Conservation (phyloP, 2,329 filamentous ascomycete genomes). For the Aspergillus melleus region DNA sequence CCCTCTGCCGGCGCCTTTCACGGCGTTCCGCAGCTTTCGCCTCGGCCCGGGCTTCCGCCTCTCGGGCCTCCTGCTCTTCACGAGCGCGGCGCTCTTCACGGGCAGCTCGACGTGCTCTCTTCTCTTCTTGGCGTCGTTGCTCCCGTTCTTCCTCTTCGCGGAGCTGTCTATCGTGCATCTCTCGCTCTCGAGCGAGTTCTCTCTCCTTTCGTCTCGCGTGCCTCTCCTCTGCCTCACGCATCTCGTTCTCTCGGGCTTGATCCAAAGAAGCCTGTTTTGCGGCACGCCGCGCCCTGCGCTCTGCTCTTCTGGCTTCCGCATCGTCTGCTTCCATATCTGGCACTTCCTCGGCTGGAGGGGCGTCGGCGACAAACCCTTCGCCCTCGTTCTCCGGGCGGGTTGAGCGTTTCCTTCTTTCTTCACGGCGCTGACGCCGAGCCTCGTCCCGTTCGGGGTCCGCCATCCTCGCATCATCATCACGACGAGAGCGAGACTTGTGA, state of each 20-base stretch:
- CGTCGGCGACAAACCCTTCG: conserved; percentile 49
- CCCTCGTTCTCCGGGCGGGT: conserved; percentile 50
- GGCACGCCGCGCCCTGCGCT: conserved; percentile 58
- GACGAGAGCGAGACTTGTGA: conserved; percentile 37
- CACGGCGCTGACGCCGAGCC: conserved; percentile 33
- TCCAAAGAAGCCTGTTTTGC: conserved; percentile 39
- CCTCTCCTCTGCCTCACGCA: conserved; percentile 38
- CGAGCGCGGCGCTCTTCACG: conserved; percentile 34
- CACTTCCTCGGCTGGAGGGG: conserved; percentile 36
- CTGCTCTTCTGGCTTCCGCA: conserved; percentile 63
- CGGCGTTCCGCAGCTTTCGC: conserved; percentile 42
- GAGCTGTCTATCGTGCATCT: conserved; percentile 38
- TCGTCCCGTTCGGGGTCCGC: conserved; percentile 41
- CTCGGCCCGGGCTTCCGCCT: conserved; percentile 54
- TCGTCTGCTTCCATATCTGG: conserved; percentile 46
- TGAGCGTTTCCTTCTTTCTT: conserved; percentile 40
- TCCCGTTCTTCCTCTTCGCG: conserved; percentile 42
- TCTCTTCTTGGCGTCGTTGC: conserved; percentile 33
- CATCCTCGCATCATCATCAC: conserved; percentile 35
- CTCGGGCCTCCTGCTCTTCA: conserved; percentile 55
- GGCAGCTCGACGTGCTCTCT: conserved; percentile 34
- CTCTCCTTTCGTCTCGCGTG: conserved; percentile 52
- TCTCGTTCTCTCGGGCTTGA: conserved; percentile 31
- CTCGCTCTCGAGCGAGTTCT: conserved; percentile 47
- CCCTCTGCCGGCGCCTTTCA: conserved; percentile 39